These are phyloP conservation scores for Globisporangium polare DNA, from an alignment of 352 stramenopile species.

Conservation along the genomic window DNA sequence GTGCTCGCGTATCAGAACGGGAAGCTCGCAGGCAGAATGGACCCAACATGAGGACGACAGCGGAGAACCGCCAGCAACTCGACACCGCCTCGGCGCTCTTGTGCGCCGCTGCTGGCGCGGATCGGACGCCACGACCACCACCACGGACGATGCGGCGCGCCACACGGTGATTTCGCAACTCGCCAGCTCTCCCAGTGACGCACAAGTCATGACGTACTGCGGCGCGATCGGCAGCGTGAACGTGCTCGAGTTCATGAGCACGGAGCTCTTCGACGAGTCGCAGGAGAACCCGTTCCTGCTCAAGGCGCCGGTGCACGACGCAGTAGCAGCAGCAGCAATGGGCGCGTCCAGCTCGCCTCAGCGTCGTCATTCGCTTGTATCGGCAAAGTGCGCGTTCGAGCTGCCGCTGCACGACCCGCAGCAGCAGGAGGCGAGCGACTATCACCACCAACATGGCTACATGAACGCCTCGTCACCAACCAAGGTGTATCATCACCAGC, in stretches of 20 bases:
- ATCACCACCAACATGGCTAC: constrained; percentile 1
- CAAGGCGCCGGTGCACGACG: constrained; percentile 15
- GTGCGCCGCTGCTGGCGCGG: not conserved
- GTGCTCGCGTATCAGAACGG: not conserved
- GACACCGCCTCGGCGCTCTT: not conserved
- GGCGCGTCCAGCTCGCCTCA: constrained; percentile 1
- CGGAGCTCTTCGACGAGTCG: constrained; percentile 64
- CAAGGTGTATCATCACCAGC: not conserved
- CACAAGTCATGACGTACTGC: constrained; percentile 37
- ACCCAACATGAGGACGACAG: constrained; percentile 3
- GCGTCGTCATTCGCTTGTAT: not conserved
- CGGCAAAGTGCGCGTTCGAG: constrained; percentile 11
- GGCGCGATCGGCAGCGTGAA: constrained; percentile 64
- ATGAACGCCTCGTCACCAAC: not conserved
- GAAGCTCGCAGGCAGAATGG: not conserved
- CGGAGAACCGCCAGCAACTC: too few species aligned
- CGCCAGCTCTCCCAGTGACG: not conserved
- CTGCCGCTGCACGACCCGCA: constrained; percentile 38
- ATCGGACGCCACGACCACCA: not conserved
- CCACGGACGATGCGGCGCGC: not conserved
- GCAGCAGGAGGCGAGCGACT: not conserved
- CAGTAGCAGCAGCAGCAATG: constrained; percentile 7
- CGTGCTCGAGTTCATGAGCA: constrained; percentile 64
- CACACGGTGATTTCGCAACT: constrained; percentile 1
- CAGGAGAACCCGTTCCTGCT: constrained; percentile 72